Percentiles rank a stretch among this genome's conserved stretches.
Conservation (phyloP, 495 filamentous ascomycete species). For the Platismatia glauca region DNA sequence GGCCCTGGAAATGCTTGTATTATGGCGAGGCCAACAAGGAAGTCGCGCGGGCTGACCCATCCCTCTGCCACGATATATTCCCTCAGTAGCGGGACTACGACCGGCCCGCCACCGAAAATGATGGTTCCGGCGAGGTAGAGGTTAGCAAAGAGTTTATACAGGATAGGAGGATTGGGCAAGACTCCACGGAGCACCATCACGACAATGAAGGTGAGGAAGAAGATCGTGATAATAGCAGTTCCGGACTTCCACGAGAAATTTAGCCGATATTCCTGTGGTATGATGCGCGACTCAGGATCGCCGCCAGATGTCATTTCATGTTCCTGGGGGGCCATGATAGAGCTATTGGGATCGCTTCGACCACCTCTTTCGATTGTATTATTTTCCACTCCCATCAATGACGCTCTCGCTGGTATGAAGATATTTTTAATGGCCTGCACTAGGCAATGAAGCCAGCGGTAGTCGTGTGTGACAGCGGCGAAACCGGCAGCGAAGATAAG, state of each 20-base stretch:
- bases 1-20: slow-evolving; percentile 67
- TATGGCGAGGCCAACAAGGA: slow-evolving; percentile 61
- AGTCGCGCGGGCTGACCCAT: slow-evolving; percentile 61
- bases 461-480: slow-evolving; percentile 49
- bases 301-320: background rate
- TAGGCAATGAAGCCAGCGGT: slow-evolving; percentile 30
- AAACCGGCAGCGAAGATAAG: slow-evolving; percentile 44
- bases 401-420: slow-evolving; percentile 2
- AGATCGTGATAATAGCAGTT: slow-evolving; percentile 39
- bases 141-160: slow-evolving; percentile 55
- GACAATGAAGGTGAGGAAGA: slow-evolving; percentile 46
- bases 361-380: slow-evolving; percentile 3
- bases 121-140: slow-evolving; percentile 67
- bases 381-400: slow-evolving; percentile 7
- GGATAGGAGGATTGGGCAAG: slow-evolving; percentile 34
- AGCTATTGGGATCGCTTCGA: slow-evolving; percentile 8
- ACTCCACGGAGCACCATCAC: slow-evolving; percentile 48
- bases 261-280: slow-evolving; percentile 4
- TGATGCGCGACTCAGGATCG: background rate
- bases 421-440: background rate
- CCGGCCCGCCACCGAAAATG: slow-evolving; percentile 67
- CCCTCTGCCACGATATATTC: slow-evolving; percentile 59
- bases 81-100: slow-evolving; percentile 61
- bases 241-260: slow-evolving; percentile 29
- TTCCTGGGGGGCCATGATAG: slow-evolving; percentile 4